Base-by-base conservation (phyloP, 1,284 basidiomycete species). In the Tylopilus sp. region DNA sequence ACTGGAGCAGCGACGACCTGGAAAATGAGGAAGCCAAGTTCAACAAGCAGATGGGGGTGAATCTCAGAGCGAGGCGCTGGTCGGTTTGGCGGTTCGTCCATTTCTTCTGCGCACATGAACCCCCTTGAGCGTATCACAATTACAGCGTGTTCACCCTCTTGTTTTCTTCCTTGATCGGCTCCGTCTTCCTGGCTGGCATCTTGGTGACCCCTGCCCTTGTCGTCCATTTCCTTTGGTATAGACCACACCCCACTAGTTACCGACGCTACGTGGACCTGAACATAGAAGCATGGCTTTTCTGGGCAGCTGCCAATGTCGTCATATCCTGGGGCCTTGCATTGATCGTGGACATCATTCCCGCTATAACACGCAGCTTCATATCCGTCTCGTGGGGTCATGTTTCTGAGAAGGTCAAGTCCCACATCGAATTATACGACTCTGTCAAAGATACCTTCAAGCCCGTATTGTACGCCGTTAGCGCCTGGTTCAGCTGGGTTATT, bases 301-400 rank as follows among this genome's bases (percentile, higher is more conserved):
- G 87, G 86, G 80, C 78, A 9, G 86, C 86, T 3, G 76, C 82
- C 30, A 89, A 89, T 63, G 68, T 89, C 44, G 67, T 85, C 49
- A 74, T 87, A 44, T 89, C 86, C 3, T 89, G 86, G 86, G 82
- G 74, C 56, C 78, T 89, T 26, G 86, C 82, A 6, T 71, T 88
- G 66, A 67, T 84, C 52, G 71, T 87, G 56, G 82, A 89, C 62
- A 67, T 89, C 46, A 63, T 85, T 46, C 86, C 86, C 11, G 69
- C 72, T 37, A 48, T 84, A 41, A 57, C 73, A 43, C 77, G 75
- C 36, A 73, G 75, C 55, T 55, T 76, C 47, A 75, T 89, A 53
- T 70, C 77, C 21, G 66, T 77, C 6, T 68, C 74, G 11, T 89
- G 86, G 86, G 86, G 86, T 1, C 85, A 87, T 58, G 79, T 89